Base-by-base conservation (phyloP, 177 flowering plant genomes). In the Tripterygium wilfordii region DNA sequence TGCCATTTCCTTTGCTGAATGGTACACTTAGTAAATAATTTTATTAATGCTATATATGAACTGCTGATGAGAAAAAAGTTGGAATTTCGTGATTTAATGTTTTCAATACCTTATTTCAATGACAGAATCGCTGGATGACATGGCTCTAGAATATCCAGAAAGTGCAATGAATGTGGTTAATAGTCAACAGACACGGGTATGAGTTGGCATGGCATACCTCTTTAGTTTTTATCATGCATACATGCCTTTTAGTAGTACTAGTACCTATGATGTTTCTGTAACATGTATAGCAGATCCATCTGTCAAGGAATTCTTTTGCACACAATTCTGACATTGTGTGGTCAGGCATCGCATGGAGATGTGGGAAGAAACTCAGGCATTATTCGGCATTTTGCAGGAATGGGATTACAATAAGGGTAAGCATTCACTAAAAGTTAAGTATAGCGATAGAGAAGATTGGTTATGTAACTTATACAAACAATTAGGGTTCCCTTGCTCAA, bases 281-380 rank as follows among this genome's bases (percentile, higher is more conserved):
- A 54, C 23, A 15, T 62, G 28, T 43, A 21, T 67, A 13, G 53
- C 78, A 90, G 96, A 81, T 68, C 32, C 72, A 56, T 29, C 62
- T 70, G 62, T 58, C 77, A 2, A 74, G 74, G 60, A 74, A 67
- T 44, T 57, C 67, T 23, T 68, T 57, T 54, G 80, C 72, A 36
- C 69, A 52, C 17, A 56, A 33, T 58, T 73, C 78, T 48, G 94
- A 85, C 26, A 85, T 94, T 54, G 61, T 72, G 30, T 94, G 99
- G 99, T 82, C 90, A 24, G 96, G 99, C 58, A 66, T 42, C 63
- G 58, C 88, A n/a, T 85, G 94, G 97, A 70, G 65, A 4, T 94
- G 97, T 64, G 82, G 85, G 41, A 88, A 85, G 72, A 96, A 85
- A 61, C 92, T 94, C 43, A 85, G 73, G 62, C 96, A 94, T 61